Evolutionary conservation across 768 basidiomycete genomes (phyloP).

Genomic region (Rhodotorula babjevae): DNA sequence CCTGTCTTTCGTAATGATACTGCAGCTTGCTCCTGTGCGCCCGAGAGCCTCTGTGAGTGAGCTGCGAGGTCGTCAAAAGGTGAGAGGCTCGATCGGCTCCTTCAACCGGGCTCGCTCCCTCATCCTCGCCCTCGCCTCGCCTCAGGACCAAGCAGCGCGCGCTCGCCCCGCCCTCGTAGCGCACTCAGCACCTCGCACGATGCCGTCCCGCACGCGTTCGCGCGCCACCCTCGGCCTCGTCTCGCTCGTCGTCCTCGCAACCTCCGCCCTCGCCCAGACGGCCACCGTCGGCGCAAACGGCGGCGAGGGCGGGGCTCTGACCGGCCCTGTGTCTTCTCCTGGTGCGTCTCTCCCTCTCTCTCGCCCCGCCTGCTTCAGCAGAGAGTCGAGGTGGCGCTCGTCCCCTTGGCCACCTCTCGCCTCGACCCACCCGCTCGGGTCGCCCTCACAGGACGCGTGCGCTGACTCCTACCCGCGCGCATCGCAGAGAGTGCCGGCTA

Average conservation of each 20-base stretch:
- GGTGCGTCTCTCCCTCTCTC: neutral
- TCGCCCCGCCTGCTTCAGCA: no score
- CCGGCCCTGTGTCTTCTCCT: neutral
- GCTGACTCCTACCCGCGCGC: neutral
- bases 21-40: no score
- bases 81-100: no score
- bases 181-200: neutral
- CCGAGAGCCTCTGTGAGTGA: no score
- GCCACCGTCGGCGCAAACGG: neutral
- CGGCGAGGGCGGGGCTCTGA: neutral
- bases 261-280: neutral
- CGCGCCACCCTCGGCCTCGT: no score
- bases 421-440: neutral
- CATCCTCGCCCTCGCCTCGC: no score
- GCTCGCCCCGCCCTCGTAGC: no score
- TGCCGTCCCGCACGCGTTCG: neutral
- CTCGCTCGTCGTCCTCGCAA: neutral
- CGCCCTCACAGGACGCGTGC: neutral
- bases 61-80: no score
- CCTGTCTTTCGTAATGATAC: no score
- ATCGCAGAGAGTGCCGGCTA: constrained; percentile 52
- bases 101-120: no score
- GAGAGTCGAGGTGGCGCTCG: no score
- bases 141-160: no score
- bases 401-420: neutral